Evolutionary conservation across 140 eudicot genomes (phyloP).

Genomic region (Senecio squalidus): DNA sequence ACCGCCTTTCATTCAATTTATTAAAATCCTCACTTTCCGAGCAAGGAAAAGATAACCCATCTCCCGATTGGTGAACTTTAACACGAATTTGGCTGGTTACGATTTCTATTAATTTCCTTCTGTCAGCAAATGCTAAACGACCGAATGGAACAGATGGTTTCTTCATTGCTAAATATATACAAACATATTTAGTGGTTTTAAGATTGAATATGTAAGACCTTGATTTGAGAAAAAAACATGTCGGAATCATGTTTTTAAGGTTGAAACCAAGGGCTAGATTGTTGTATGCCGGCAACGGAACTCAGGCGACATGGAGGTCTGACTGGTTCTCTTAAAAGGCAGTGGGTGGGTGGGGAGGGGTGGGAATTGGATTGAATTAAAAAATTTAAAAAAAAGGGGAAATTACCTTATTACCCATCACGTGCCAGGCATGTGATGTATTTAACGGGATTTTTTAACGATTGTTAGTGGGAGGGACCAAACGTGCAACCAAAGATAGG

Average conservation of each 20-base stretch:
- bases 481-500: no score
- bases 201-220: constrained; percentile 36
- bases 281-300: constrained; percentile 62
- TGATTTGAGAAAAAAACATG: constrained; percentile 11
- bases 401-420: no score
- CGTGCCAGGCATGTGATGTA: no score
- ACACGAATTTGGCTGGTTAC: constrained; percentile 72
- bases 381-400: no score
- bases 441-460: no score
- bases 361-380: no score
- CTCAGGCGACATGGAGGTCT: constrained; percentile 37
- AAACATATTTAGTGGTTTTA: no score
- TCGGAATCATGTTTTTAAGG: neutral
- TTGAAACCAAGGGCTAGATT: constrained; percentile 7
- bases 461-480: no score
- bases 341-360: no score
- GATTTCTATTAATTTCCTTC: constrained; percentile 70
- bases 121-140: constrained; percentile 70
- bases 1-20: constrained; percentile 49
- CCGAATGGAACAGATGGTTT: constrained; percentile 49
- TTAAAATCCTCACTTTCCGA: constrained; percentile 35
- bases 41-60: constrained; percentile 52
- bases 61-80: constrained; percentile 46
- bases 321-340: constrained; percentile 49
- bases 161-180: no score